phyloP scores from a whole-genome alignment of 768 basidiomycete species.

The Naganishia vishniacii region DNA sequence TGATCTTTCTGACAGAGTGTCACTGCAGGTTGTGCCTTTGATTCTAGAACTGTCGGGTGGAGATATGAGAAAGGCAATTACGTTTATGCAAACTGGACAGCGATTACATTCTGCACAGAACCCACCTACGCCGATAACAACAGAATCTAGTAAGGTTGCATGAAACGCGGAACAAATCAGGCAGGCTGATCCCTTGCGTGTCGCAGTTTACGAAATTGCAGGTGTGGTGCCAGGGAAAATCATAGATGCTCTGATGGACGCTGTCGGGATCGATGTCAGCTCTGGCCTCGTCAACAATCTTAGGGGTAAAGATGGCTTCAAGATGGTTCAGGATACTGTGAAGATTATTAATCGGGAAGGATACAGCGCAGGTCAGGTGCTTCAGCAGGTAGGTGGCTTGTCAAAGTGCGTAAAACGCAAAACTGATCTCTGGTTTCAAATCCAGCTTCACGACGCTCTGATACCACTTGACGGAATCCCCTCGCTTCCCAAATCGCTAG shows the following conservation, averaged over 20 bases:
- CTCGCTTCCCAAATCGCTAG: slow-evolving; percentile 70
- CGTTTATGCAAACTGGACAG: slow-evolving; percentile 91
- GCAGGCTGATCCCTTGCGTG: not conserved
- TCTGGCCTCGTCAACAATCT: slow-evolving; percentile 38
- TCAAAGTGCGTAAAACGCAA: not conserved
- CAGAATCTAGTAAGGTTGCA: slow-evolving; percentile 55
- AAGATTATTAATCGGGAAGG: slow-evolving; percentile 76
- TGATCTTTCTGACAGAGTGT: not conserved
- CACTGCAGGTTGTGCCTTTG: slow-evolving; percentile 37
- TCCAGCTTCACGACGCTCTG: slow-evolving; percentile 82
- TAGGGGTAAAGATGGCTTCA: slow-evolving; percentile 52
- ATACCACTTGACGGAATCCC: slow-evolving; percentile 74
- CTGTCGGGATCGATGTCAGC: slow-evolving; percentile 65
- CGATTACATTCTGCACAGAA: slow-evolving; percentile 70
- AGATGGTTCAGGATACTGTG: slow-evolving; percentile 56
- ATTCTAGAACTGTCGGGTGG: slow-evolving; percentile 61
- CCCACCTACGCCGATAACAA: slow-evolving; percentile 68
- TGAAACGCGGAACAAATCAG: too few species aligned
- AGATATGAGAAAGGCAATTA: slow-evolving; percentile 93
- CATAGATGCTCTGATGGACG: slow-evolving; percentile 62
- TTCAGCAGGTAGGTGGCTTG: slow-evolving; percentile 66
- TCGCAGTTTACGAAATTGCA: slow-evolving; percentile 79
- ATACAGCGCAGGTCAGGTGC: slow-evolving; percentile 82
- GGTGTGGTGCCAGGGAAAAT: slow-evolving; percentile 79
- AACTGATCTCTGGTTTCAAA: not conserved